These are phyloP conservation scores for Aspergillus terreus DNA, from an alignment of 2,329 filamentous ascomycete species.

Conservation along the genomic window DNA sequence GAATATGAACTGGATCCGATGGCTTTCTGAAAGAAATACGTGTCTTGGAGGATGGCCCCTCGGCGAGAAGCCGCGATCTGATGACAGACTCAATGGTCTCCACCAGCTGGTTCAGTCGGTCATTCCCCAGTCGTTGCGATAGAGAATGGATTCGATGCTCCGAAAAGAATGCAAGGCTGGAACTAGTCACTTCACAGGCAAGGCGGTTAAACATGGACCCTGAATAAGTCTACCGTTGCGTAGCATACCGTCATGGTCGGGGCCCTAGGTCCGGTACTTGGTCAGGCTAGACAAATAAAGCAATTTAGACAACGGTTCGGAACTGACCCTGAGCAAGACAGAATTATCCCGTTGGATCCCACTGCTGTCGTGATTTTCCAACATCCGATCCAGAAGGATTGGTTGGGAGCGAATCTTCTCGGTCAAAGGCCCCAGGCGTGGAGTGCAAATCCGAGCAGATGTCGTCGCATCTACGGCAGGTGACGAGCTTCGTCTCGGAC, in stretches of 20 bases:
- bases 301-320: too few relatives aligned
- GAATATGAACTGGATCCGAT: not conserved
- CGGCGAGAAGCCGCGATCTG: not conserved
- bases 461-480: not conserved
- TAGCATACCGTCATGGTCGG: too few relatives aligned
- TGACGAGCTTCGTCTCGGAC: not conserved
- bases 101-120: not conserved
- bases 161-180: not conserved
- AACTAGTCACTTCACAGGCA: not conserved
- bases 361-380: too few relatives aligned
- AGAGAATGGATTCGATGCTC: not conserved
- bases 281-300: too few relatives aligned
- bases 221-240: not conserved
- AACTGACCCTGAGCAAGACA: too few relatives aligned
- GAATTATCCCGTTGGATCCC: too few relatives aligned
- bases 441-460: too few relatives aligned
- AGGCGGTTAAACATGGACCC: not conserved
- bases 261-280: too few relatives aligned
- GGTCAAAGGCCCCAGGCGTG: too few relatives aligned
- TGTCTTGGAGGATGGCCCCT: not conserved
- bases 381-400: too few relatives aligned
- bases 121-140: not conserved
- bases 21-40: not conserved
- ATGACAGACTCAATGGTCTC: not conserved
- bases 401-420: too few relatives aligned